These are phyloP conservation scores for Colletotrichum tofieldiae DNA, from an alignment of 2,329 filamentous ascomycete species.

Conservation along the genomic window DNA sequence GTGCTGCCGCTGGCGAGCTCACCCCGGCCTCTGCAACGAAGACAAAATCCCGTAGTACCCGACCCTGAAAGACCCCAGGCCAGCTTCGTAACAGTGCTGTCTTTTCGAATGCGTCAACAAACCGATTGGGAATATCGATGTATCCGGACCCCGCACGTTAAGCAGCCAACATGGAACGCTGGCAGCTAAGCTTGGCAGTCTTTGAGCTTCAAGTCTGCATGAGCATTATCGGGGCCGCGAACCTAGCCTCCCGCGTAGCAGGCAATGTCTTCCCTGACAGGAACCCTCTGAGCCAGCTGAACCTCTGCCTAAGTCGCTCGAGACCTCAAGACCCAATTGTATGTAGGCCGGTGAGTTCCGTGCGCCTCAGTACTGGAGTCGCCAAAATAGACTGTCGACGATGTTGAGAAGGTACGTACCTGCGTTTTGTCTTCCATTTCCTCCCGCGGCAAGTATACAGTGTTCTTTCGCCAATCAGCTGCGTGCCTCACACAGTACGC, in stretches of 20 bases:
- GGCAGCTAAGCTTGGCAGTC: not conserved
- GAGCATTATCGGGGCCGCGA: not conserved
- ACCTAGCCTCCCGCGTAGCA: not conserved
- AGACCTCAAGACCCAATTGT: not conserved
- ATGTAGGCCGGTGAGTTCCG: not conserved
- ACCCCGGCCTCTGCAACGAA: constrained; percentile 1
- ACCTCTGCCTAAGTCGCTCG: not conserved
- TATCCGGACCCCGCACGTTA: not conserved
- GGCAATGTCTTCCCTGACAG: not conserved
- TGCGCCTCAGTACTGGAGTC: no score
- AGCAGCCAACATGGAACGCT: not conserved
- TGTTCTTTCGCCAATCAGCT: not conserved
- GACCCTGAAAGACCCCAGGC: not conserved
- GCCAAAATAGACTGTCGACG: not conserved
- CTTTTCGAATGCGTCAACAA: not conserved
- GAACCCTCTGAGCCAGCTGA: not conserved
- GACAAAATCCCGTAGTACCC: not conserved
- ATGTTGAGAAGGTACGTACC: not conserved
- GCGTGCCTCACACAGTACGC: constrained; percentile 14
- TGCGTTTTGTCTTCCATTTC: not conserved
- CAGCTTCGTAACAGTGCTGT: not conserved
- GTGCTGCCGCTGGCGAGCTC: constrained; percentile 15
- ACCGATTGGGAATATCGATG: not conserved
- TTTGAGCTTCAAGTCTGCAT: not conserved
- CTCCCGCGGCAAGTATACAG: constrained; percentile 8